Evolutionary conservation across 1,284 basidiomycete species (phyloP).

Genomic region (Puccinia novopanici): DNA sequence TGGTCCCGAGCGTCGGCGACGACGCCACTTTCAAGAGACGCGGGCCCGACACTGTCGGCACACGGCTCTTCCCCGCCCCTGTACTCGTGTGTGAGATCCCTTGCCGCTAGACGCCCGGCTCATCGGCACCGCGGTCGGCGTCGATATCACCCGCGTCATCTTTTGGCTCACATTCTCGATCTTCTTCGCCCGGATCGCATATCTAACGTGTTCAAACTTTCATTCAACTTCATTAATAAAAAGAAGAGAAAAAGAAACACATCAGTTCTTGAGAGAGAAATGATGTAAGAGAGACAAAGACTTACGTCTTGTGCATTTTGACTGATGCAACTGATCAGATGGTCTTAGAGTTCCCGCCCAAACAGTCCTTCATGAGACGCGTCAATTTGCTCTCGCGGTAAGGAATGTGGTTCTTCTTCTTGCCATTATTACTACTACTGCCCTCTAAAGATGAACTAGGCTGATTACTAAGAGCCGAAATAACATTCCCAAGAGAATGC

Average conservation of each 20-base stretch:
- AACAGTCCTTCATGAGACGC: slow-evolving; percentile 35
- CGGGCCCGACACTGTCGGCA: background rate
- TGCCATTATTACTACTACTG: background rate
- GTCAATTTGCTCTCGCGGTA: slow-evolving; percentile 46
- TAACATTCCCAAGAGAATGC: slow-evolving; percentile 37
- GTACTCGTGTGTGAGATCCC: background rate
- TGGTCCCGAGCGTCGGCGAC: too few relatives aligned
- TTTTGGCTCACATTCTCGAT: slow-evolving; percentile 32
- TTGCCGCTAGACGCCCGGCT: background rate
- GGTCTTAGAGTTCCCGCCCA: slow-evolving; percentile 46
- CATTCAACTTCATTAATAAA: too few relatives aligned
- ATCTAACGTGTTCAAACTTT: slow-evolving; percentile 46
- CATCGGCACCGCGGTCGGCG: background rate
- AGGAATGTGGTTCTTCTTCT: slow-evolving; percentile 40
- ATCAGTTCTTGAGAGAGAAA: background rate
- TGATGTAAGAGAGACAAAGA: background rate
- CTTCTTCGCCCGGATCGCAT: slow-evolving; percentile 30
- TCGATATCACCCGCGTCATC: slow-evolving; percentile 14
- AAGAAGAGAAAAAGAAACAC: background rate
- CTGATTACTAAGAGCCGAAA: slow-evolving; percentile 26
- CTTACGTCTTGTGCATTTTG: slow-evolving; percentile 12
- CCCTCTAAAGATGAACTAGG: background rate
- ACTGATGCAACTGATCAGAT: slow-evolving; percentile 45
- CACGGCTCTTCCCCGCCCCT: background rate
- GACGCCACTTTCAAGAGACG: background rate